A percentile compares a stretch with the other conserved stretches of the same genome.
Evolutionary conservation across 306 rosid genomes (phyloP).

Genomic region (Quillaja saponaria): DNA sequence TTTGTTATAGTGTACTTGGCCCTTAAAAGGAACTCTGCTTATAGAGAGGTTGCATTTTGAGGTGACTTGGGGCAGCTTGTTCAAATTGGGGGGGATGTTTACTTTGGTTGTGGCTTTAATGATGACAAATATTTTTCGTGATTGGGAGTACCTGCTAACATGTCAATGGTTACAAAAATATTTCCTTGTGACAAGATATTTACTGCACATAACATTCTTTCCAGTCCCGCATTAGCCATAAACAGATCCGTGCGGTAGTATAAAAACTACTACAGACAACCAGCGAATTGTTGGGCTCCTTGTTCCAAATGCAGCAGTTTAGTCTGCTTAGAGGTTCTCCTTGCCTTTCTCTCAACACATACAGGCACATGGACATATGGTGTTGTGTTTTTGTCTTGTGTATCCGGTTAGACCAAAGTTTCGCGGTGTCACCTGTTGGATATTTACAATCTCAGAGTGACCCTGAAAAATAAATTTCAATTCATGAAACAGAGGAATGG

Average conservation of each 20-base stretch:
- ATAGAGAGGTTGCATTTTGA: too few relatives aligned
- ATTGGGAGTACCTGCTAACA: conserved; percentile 2
- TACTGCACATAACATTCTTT: conserved; percentile 26
- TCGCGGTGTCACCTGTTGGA: too few relatives aligned
- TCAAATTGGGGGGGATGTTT: conserved; percentile 10
- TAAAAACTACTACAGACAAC: conserved; percentile 76
- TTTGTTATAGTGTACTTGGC: too few relatives aligned
- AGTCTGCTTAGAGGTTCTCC: conserved; percentile 82
- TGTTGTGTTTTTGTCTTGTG: too few relatives aligned
- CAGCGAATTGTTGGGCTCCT: conserved; percentile 87
- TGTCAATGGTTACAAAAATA: conserved; percentile 6
- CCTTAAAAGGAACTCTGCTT: too few relatives aligned
- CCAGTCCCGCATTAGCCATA: conserved; percentile 88
- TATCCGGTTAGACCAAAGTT: too few relatives aligned
- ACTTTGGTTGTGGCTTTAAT: conserved; percentile 2
- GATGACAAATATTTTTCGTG: conserved; percentile 15
- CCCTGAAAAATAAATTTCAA: too few relatives aligned
- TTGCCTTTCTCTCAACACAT: conserved; percentile 20
- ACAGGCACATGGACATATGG: conserved; percentile 6
- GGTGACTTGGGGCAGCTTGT: background rate
- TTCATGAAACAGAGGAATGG: too few relatives aligned
- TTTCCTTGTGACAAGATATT: conserved; percentile 8
- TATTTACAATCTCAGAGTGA: too few relatives aligned
- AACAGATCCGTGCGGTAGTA: conserved; percentile 88
- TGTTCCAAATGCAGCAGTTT: conserved; percentile 94